Evolutionary conservation across 2,329 filamentous ascomycete genomes (phyloP), one percentile per base, ranked within the genome.

Genomic region (Delphinella strobiligena): DNA sequence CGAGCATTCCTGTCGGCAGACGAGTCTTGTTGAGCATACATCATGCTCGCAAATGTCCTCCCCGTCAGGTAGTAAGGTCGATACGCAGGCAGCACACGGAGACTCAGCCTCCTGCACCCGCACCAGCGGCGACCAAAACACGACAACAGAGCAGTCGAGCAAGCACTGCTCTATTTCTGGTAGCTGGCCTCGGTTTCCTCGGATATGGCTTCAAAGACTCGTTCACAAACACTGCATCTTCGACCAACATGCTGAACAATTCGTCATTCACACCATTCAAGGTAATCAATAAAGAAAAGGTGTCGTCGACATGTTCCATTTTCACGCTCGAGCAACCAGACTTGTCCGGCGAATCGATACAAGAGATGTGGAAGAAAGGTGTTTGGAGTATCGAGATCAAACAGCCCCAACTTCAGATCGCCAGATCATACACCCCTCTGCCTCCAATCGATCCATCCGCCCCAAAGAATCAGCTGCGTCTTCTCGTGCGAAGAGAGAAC

Each of bases 381-480:
- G 43, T 42, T 31, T 93, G 86, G 82, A 87, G 81, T 46, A 80
- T 96, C 24, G 82, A 95, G 64, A 78, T 94, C 54, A 94, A 93
- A 63, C 91, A 96, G 63, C 91, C 91, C 2, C 80, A 94, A 58
- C 64, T 96, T 42, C 88, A 95, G 61, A 93, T 98, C 50, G 84
- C 85, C 32, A 68, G 91, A 45, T 79, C 86, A 42, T 98, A 98
- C 61, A 96, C 91, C 3, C 87, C 89, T 1, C 66, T 98, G 0
- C 89, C 86, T 0, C 71, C 76, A 0, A 34, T 47, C 3, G 41
- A 43, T 12, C 51, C 46, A 4, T 35, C 36, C 2, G 54, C 60
- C 22, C 49, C 53, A 18, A 46, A 55, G 4, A 53, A 59, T 16
- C 59, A 66, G 31, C 44, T 94, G 40, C 69, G 81, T 7, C 79